Evolutionary conservation across 768 basidiomycete genomes (phyloP), one percentile per base, ranked within the genome.

Genomic region (Fibroporia radiculosa): DNA sequence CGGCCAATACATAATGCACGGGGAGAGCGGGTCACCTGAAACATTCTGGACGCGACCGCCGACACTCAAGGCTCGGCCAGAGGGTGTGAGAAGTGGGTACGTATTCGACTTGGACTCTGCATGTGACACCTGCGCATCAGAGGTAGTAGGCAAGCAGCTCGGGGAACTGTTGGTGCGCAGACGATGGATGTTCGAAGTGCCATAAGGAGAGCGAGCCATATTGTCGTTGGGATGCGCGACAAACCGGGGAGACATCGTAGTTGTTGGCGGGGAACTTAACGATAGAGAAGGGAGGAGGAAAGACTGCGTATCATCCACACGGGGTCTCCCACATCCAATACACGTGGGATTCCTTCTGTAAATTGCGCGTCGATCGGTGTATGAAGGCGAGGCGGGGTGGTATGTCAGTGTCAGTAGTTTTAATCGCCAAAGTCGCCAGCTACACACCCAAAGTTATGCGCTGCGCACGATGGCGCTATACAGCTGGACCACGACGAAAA

Each of bases 1-100:
- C 4, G 89, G 88, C 89, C 89, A 92, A 55, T 83, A 91, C 79
- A 91, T 82, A 66, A 89, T 72, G 54, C 88, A 88, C 3, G 88
- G 84, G 23, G 67, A 55, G 39, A 79, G 60, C 16, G 86, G 84
- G 58, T 91, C 85, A 29, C 54, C 67, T 22, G 85, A 89, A 48
- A 91, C 63, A 54, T 92, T 89, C 55, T 82, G 84, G 6, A 91
- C 85, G 51, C 77, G 77, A 8, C 88, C 89, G 45, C 87, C 86
- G 19, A 75, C 61, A 40, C 83, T 78, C 49, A 92, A 82, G 7
- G 82, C 77, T 18, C 82, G 76, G 2, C 89, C 89, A 10, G 87
- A 88, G 3, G 89, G 89, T 1, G 89, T 91, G 50, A 92, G 76
- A 40, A 89, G 68, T 19, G 83, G 82, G 49, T 80, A 81, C n/a